Evolutionary conservation across 2,329 filamentous ascomycete genomes (phyloP), one percentile per base, ranked within the genome.

Genomic region (Bipolaris zeicola): DNA sequence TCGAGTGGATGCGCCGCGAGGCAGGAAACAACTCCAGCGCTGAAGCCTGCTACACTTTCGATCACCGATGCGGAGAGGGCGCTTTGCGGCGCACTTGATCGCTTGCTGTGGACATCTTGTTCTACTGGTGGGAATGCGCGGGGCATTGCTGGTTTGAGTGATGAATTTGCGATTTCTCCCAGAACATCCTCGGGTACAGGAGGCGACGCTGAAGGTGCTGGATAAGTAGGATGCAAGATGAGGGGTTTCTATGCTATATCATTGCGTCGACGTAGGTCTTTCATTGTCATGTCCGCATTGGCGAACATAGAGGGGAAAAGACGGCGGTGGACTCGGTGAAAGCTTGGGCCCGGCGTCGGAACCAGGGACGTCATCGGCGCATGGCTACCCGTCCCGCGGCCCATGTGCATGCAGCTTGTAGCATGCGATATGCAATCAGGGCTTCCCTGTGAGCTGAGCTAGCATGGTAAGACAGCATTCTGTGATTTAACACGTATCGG

Each of bases 1-100:
- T 99, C 95, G 58, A 99, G 86, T 31, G 95, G 95, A 74, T 98
- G 94, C 50, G 95, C 89, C 54, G 87, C 88, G 46, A 98, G 83
- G 22, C 95, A 98, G 50, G 93, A 90, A 66, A 92, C 84, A 54
- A 92, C 84, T 60, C 95, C 95, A 57, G 95, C 95, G 63, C 89
- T 90, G 77, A 99, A 89, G 67, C 95, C 95, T 60, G 95, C 92
- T 75, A 93, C 82, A 71, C 89, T 89, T 84, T 98, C 95, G 77
- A 97, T 85, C 72, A 90, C 77, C 68, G 90, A 91, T 78, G 90
- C 87, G 75, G 85, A 71, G 26, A 77, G 56, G 77, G 82, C 54
- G 38, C 41, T 60, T 36, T 48, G 45, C 7, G 57, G 50, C 10
- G 58, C 51, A 28, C 51, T 76, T 62, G 76, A 74, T 60, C 71